Evolutionary conservation across 1,139 yeast genomes (phyloP), one percentile per base, ranked within the genome.

Genomic region (Lodderomyces beijingensis): DNA sequence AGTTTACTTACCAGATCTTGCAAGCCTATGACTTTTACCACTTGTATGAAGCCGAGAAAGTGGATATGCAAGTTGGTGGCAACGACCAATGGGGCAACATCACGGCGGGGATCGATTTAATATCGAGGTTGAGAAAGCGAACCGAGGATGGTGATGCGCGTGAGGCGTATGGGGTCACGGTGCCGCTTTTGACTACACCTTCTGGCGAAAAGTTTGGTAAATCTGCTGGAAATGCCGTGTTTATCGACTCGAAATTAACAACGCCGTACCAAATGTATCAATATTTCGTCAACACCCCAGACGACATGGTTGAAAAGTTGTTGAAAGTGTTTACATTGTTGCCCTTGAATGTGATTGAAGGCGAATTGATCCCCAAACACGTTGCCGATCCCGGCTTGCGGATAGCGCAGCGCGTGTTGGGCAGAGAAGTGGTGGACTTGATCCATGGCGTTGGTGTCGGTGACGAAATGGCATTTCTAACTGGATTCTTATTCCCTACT

Each of bases 11-110:
- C 55, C 99, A 91, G 53, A 67, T 91, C 13, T 60, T 91, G 32
- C 99, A 91, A 55, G 97, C 96, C 0, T 91, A 77, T 55, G 99
- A 91, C 53, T 93, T 88, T 51, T 88, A 84, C 74, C 88, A 89
- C 50, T 62, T 93, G 43, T 78, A 77, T 59, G 69, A 70, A 28
- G 54, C 71, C 11, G 62, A 75, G 25, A 60, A 65, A 3, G 93
- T 91, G 27, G 66, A 71, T 31, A 57, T 88, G 22, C 96, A 91
- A 59, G 77, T 93, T 16, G 99, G 99, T 11, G 99, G 99, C 6
- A 88, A 84, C 51, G 98, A 91, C 53, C 99, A 91, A 57, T 91
- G 96, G 91, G 99, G 99, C 1, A 91, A 91, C 49, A 93, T 93
- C 41, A 87, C 95, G 4, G 97, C 97, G 0, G 99, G 99, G 1